These are phyloP conservation scores for Seminavis robusta DNA, from an alignment of 108 stramenopile genomes.

Conservation along the genomic window DNA sequence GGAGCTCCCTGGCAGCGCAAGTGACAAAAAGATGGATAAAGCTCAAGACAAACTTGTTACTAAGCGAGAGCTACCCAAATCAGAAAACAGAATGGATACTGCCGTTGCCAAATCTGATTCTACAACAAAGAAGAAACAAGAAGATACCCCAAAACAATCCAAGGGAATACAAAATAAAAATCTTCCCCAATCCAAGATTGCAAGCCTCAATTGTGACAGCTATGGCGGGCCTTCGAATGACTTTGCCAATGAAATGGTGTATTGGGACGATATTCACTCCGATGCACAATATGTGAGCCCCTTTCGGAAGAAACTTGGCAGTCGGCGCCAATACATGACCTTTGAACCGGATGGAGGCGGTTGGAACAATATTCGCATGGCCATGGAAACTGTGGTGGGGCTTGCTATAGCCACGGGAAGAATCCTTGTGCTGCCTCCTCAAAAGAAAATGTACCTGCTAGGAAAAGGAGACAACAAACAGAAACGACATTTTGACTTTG, in stretches of 20 bases:
- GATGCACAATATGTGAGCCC: slow-evolving; percentile 61
- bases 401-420: slow-evolving; percentile 89
- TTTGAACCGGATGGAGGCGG: slow-evolving; percentile 92
- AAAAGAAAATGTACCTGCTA: slow-evolving; percentile 73
- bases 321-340: slow-evolving; percentile 59
- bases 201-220: slow-evolving; percentile 60
- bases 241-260: slow-evolving; percentile 76
- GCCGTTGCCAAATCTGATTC: too few relatives aligned
- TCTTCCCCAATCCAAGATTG: too few relatives aligned
- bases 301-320: slow-evolving; percentile 34
- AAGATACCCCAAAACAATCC: too few relatives aligned
- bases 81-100: too few relatives aligned
- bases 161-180: too few relatives aligned
- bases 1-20: too few relatives aligned
- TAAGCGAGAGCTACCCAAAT: too few relatives aligned
- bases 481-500: slow-evolving; percentile 46
- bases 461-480: background rate
- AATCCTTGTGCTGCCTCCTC: slow-evolving; percentile 85
- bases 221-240: slow-evolving; percentile 69
- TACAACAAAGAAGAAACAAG: too few relatives aligned
- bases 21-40: too few relatives aligned
- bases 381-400: slow-evolving; percentile 84
- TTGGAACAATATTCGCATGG: slow-evolving; percentile 96
- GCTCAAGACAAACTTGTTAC: too few relatives aligned
- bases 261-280: slow-evolving; percentile 78